Evolutionary conservation across 371 early-diverging fungal species (phyloP).

Genomic region (Mortierella sp.): DNA sequence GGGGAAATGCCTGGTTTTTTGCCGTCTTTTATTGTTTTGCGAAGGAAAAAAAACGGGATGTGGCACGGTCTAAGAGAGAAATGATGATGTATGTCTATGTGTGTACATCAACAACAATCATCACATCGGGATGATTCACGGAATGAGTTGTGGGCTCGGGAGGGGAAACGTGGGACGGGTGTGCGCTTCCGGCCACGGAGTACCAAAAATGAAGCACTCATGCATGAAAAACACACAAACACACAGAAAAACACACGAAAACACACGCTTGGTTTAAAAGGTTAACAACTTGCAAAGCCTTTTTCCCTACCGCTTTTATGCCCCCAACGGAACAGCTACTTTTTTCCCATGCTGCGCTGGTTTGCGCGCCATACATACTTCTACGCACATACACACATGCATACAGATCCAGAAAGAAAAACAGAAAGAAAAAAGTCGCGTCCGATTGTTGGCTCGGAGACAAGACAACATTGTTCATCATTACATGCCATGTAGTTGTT

Average conservation of each 20-base stretch:
- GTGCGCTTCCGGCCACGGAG: conserved; percentile 10
- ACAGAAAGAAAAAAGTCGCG: background rate
- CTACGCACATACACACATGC: too few relatives aligned
- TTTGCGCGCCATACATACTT: conserved; percentile 2
- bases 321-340: background rate
- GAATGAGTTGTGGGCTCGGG: conserved; percentile 9
- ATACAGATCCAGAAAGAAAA: too few relatives aligned
- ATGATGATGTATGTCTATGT: background rate
- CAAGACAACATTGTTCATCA: background rate
- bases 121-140: conserved; percentile 9
- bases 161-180: conserved; percentile 11
- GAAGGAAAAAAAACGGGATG: background rate
- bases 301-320: background rate
- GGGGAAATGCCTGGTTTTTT: background rate
- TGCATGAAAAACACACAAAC: conserved; percentile 2
- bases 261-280: background rate
- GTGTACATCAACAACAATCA: too few relatives aligned
- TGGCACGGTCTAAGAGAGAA: background rate
- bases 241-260: background rate
- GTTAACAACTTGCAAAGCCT: background rate
- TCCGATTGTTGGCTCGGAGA: background rate
- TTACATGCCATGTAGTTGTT: too few relatives aligned
- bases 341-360: background rate
- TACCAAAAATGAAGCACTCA: conserved; percentile 6
- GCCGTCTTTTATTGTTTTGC: background rate